phyloP scores from a whole-genome alignment of 2,329 filamentous ascomycete species.

The Paecilomyces variotii region DNA sequence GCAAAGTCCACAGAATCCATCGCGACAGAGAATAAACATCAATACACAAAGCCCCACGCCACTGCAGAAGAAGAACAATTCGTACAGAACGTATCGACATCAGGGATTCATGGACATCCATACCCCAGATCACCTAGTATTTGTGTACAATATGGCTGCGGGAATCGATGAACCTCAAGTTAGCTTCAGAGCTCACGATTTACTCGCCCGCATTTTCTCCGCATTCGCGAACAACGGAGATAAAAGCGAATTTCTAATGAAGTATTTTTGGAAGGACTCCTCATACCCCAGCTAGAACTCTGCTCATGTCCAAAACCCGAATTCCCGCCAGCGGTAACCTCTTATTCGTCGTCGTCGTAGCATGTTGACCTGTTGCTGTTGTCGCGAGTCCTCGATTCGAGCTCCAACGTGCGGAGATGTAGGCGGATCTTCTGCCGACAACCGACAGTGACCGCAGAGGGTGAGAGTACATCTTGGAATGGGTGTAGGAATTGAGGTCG shows the following conservation, averaged over 20 bases:
- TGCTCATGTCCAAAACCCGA: constrained; percentile 21
- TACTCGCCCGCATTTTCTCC: neutral
- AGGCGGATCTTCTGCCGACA: neutral
- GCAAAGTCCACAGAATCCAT: neutral
- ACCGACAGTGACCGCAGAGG: neutral
- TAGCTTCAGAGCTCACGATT: neutral
- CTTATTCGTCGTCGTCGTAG: neutral
- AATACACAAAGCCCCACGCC: neutral
- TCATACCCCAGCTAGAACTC: constrained; percentile 18
- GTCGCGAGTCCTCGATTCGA: neutral
- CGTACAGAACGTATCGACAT: neutral
- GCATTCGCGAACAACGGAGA: neutral
- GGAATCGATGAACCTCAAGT: neutral
- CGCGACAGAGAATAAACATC: neutral
- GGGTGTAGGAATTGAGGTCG: neutral
- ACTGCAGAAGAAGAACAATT: constrained; percentile 2
- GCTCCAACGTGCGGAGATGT: neutral
- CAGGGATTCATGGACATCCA: neutral
- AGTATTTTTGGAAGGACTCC: neutral
- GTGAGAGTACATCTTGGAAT: neutral
- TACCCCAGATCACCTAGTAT: constrained; percentile 32
- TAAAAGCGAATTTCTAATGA: neutral
- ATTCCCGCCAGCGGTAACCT: constrained; percentile 12
- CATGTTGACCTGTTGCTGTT: neutral
- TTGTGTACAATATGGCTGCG: constrained; percentile 32